Base-by-base conservation (phyloP, 2,329 filamentous ascomycete genomes). In the Aspergillus tanneri region DNA sequence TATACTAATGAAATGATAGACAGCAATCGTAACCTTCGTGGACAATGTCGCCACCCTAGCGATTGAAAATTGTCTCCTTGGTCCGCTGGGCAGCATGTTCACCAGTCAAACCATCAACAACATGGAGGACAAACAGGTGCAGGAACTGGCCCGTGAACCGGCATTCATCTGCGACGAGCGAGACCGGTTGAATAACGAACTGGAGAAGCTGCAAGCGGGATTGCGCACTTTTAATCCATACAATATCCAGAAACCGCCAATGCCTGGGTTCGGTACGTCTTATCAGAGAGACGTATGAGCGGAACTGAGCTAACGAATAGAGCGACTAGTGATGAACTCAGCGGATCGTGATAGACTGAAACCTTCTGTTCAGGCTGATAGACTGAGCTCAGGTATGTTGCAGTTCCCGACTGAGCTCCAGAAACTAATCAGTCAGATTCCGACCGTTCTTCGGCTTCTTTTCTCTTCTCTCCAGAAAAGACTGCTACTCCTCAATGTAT, bases 1-100 rank as follows among this genome's bases (percentile, higher is more conserved):
- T 23, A 39, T 32, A 40, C 7, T 21, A 32, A 16, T 5, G 23
- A 32, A 5, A 10, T 19, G 3, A 1, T 35, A 58, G 58, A 57
- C 50, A 57, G 70, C 73, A 1, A 62, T 73, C 3, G 56, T 71
- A 10, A 74, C 70, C 0, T 77, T 80, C 39, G 65, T 73, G 3
- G 73, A 80, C 3, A 77, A 77, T 16, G 62, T 80, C 8, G 66
- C 73, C 14, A 76, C 70, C n/a, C 63, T 79, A 0, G 77, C 70
- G 0, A 64, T 77, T 0, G 77, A 80, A 53, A 74, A 73, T 24
- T 78, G 74, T 36, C 69, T 81, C 1, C 58, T 80, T 0, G 57
- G 47, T 0, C 66, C 72, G 2, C 48, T 80, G 0, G 66, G 70
- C 1, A 44, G 50, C 0, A 74, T 80, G 2, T 62, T 80, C 24